Evolutionary conservation across 768 basidiomycete species (phyloP), one percentile per base, ranked within the genome.

Genomic region (Pleurotus giganteus): DNA sequence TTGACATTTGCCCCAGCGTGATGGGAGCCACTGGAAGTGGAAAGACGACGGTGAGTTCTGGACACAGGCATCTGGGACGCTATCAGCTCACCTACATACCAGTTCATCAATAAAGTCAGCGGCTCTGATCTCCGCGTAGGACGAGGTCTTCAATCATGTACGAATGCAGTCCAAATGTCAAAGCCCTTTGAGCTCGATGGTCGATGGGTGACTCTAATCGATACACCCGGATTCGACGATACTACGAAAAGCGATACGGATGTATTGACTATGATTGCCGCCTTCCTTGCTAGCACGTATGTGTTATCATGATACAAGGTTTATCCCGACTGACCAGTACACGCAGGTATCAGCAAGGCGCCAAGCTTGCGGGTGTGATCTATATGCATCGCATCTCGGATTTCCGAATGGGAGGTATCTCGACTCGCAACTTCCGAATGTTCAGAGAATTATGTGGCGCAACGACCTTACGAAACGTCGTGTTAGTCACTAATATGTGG

Each of bases 401-500:
- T 44, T 63, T 71, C 60, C 60, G 72, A 17, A 71, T 76, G 66
- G 70, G 72, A 41, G 74, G 70, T 26, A 68, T 67, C 2, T 70
- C 74, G 29, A 71, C 64, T 36, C 68, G 70, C 55, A 79, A 78
- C 60, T 74, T 78, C 53, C 66, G 63, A 27, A 74, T 79, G 66
- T 80, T 81, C 63, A 67, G 70, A 42, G 67, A 74, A 52, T 66
- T 81, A 21, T 76, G 76, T 58, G 78, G 79, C 17, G 69, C 69
- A 19, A 66, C 58, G 47, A 66, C 72, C 9, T 71, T 77, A 56
- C 67, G 69, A 34, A 77, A 79, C 58, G 78, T 80, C 43, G 69
- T 73, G 34, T 65, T 80, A 54, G 74, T 73, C 45, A 80, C 78
- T 55, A 81, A 69, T 46, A 77, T 71, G 73, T 79, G 78, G 77